Percentiles rank a stretch among this genome's conserved stretches.
Conservation (phyloP, 805 yeast species). For the Nakazawaea molendinolei region DNA sequence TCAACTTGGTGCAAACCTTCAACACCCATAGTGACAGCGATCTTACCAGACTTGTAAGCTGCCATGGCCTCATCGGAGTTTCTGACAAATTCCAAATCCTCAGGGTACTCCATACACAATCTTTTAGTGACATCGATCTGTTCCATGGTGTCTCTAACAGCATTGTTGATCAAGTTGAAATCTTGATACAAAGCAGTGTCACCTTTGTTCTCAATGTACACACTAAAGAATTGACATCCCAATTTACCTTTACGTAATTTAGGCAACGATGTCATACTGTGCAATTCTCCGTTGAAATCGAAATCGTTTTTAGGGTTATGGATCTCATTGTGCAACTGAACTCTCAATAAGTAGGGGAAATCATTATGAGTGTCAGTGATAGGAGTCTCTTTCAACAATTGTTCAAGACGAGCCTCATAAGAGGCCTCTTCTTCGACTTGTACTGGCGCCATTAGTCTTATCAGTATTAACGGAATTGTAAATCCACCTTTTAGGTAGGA, state of each 20-base stretch:
- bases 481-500: too few relatives aligned
- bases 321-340: slow-evolving; percentile 37
- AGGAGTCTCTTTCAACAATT: slow-evolving; percentile 21
- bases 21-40: slow-evolving; percentile 44
- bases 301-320: slow-evolving; percentile 26
- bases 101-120: slow-evolving; percentile 33
- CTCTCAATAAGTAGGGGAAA: slow-evolving; percentile 42
- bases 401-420: slow-evolving; percentile 7
- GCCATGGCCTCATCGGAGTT: slow-evolving; percentile 34
- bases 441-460: slow-evolving; percentile 9
- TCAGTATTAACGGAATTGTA: too few relatives aligned
- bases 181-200: slow-evolving; percentile 33
- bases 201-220: slow-evolving; percentile 37
- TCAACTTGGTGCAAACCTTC: slow-evolving; percentile 52
- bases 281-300: slow-evolving; percentile 32
- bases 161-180: slow-evolving; percentile 35
- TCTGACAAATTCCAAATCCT: slow-evolving; percentile 31
- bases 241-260: slow-evolving; percentile 35
- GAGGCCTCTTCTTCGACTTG: slow-evolving; percentile 1
- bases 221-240: slow-evolving; percentile 46
- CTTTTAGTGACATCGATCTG: slow-evolving; percentile 46
- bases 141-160: slow-evolving; percentile 47
- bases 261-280: slow-evolving; percentile 38
- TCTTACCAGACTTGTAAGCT: slow-evolving; percentile 26
- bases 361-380: slow-evolving; percentile 45